A percentile compares a stretch with the other conserved stretches of the same genome.
These are phyloP conservation scores for Lactifluus echinatus DNA, from an alignment of 768 basidiomycete genomes.

Conservation along the genomic window DNA sequence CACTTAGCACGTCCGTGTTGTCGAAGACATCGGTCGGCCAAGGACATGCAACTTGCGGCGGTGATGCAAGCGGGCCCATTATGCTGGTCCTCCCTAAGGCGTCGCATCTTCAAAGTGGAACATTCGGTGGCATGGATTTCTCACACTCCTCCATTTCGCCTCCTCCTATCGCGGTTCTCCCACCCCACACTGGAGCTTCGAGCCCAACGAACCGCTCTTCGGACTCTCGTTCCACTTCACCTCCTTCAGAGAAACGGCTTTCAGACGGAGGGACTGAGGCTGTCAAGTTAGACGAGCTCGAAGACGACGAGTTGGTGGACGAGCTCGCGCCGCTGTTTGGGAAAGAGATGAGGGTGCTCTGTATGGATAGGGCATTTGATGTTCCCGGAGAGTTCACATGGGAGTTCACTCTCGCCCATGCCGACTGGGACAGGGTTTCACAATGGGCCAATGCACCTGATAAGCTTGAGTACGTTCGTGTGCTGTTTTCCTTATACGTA, in stretches of 20 bases:
- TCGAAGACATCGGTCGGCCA: background rate
- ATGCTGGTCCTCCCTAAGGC: background rate
- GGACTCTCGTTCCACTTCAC: constrained; percentile 3
- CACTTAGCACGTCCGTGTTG: background rate
- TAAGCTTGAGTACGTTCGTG: background rate
- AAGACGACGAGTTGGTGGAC: constrained; percentile 14
- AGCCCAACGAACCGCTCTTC: background rate
- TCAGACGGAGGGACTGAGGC: background rate
- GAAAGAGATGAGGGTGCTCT: constrained; percentile 10
- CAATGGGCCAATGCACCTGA: constrained; percentile 6
- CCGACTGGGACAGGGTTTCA: constrained; percentile 8
- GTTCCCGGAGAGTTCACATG: background rate
- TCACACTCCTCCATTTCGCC: background rate
- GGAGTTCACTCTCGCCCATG: background rate
- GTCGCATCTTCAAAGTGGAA: background rate
- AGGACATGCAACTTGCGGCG: background rate
- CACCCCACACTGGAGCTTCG: background rate
- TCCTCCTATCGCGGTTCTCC: constrained; percentile 9
- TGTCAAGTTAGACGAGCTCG: background rate
- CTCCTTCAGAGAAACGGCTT: background rate
- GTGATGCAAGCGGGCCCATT: background rate
- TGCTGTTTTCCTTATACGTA: background rate
- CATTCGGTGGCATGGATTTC: background rate
- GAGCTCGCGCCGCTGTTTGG: constrained; percentile 13
- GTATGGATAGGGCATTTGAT: constrained; percentile 2